These are phyloP conservation scores for Claviceps sorghi DNA, from an alignment of 2,329 filamentous ascomycete genomes.

Conservation along the genomic window DNA sequence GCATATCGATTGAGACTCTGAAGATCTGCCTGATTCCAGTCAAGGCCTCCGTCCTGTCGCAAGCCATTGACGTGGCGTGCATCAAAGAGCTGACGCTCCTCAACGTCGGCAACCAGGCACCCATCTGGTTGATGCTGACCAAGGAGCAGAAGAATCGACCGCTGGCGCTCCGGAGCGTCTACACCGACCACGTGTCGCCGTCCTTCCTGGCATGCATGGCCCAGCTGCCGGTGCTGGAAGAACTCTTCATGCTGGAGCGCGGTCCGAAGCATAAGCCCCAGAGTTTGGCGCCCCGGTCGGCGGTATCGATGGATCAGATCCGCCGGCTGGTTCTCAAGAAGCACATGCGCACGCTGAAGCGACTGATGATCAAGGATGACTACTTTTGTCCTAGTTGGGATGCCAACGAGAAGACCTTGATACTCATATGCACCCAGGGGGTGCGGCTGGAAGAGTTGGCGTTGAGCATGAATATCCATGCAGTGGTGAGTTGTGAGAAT, in stretches of 20 bases:
- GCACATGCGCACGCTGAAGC: slow-evolving; percentile 38
- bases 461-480: slow-evolving; percentile 36
- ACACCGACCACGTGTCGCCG: slow-evolving; percentile 46
- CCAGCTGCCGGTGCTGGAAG: slow-evolving; percentile 37
- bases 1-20: slow-evolving; percentile 39
- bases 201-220: slow-evolving; percentile 39
- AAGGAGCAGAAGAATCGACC: slow-evolving; percentile 37
- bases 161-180: slow-evolving; percentile 41
- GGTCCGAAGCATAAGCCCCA: slow-evolving; percentile 35
- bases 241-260: slow-evolving; percentile 45
- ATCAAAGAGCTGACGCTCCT: slow-evolving; percentile 46
- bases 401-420: slow-evolving; percentile 36
- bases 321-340: slow-evolving; percentile 40
- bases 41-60: slow-evolving; percentile 40
- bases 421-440: slow-evolving; percentile 37
- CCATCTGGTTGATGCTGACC: slow-evolving; percentile 43
- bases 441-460: slow-evolving; percentile 39
- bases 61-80: slow-evolving; percentile 40
- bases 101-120: slow-evolving; percentile 46
- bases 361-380: slow-evolving; percentile 47
- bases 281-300: slow-evolving; percentile 35
- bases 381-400: slow-evolving; percentile 38
- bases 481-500: slow-evolving; percentile 33
- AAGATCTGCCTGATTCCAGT: slow-evolving; percentile 45
- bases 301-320: slow-evolving; percentile 42